phyloP scores from a whole-genome alignment of 176 grass and related monocot genomes.

The Luzula sylvatica region DNA sequence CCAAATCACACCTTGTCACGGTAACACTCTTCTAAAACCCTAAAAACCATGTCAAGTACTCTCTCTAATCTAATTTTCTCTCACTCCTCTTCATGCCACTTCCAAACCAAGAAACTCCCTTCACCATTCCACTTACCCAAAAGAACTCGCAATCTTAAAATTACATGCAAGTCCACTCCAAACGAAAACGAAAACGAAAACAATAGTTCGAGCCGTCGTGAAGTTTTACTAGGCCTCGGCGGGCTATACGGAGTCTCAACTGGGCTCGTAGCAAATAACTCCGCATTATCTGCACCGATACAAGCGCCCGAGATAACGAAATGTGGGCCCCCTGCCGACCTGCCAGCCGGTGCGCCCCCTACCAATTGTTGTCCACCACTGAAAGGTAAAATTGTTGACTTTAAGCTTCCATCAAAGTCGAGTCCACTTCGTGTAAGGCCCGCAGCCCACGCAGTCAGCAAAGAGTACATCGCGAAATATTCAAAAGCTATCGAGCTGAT shows the following conservation, averaged over 20 bases:
- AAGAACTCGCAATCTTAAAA: not conserved
- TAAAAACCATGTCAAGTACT: constrained; percentile 13
- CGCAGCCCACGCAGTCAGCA: constrained; percentile 39
- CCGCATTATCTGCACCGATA: constrained; percentile 36
- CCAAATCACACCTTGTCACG: not conserved
- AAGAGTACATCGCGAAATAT: constrained; percentile 46
- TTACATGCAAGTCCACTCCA: constrained; percentile 21
- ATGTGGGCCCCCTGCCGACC: constrained; percentile 26
- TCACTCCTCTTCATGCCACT: constrained; percentile 20
- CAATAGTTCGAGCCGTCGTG: constrained; percentile 31
- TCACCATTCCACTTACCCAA: not conserved
- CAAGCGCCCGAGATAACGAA: constrained; percentile 34
- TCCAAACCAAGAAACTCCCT: not conserved
- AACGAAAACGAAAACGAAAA: constrained; percentile 7
- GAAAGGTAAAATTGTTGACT: constrained; percentile 21
- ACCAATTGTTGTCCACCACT: constrained; percentile 43
- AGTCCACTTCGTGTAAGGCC: constrained; percentile 48
- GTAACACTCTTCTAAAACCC: not conserved
- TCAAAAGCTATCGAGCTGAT: constrained; percentile 43
- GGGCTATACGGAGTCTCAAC: constrained; percentile 26
- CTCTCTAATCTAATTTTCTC: not conserved
- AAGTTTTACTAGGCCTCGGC: constrained; percentile 44
- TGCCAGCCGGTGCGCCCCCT: constrained; percentile 1
- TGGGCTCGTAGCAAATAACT: not conserved
- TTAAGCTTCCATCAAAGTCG: constrained; percentile 21